These are phyloP conservation scores for Cryptosporidium viatorum DNA, from an alignment of 169 alveolate genomes.

Conservation along the genomic window DNA sequence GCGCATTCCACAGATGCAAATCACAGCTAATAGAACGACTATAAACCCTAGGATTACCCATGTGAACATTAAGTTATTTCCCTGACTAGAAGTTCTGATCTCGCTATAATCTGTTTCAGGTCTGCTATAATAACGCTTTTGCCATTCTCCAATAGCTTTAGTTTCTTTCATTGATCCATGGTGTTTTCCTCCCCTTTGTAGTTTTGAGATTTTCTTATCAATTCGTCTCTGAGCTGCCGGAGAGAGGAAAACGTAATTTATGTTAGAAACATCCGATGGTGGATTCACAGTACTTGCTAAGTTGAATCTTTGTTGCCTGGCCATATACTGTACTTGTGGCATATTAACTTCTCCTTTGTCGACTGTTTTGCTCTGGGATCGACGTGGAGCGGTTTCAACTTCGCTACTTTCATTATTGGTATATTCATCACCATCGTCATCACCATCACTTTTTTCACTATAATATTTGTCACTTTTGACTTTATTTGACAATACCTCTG, in stretches of 20 bases:
- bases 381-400: neutral
- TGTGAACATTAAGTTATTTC: conserved; percentile 1
- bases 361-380: neutral
- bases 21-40: neutral
- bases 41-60: conserved; percentile 49
- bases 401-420: neutral
- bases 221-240: conserved; percentile 41
- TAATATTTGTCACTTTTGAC: neutral
- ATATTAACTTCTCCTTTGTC: neutral
- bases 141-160: conserved; percentile 70
- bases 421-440: conserved; percentile 1
- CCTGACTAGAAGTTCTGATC: neutral
- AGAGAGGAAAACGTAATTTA: conserved; percentile 61
- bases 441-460: conserved; percentile 15
- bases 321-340: conserved; percentile 17
- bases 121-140: conserved; percentile 50
- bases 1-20: conserved; percentile 10
- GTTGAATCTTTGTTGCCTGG: conserved; percentile 48
- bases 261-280: conserved; percentile 24
- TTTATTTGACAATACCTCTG: neutral
- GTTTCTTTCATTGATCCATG: conserved; percentile 71
- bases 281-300: conserved; percentile 40
- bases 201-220: conserved; percentile 43
- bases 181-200: conserved; percentile 23
- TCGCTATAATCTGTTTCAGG: conserved; percentile 36